Conservation (phyloP, 2,329 filamentous ascomycete genomes). For the Aspergillus transmontanensis region DNA sequence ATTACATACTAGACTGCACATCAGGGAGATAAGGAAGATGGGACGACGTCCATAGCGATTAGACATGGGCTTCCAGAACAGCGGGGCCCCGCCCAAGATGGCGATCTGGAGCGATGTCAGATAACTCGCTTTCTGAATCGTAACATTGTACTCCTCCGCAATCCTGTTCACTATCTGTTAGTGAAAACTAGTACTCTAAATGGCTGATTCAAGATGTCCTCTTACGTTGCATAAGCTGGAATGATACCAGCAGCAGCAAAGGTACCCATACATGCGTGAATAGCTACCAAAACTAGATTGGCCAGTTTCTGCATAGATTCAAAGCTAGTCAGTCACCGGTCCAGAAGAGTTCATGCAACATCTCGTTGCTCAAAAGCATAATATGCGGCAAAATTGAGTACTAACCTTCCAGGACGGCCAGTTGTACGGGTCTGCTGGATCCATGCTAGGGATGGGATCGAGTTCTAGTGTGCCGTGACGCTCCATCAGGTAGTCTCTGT, state of each 20-base stretch:
- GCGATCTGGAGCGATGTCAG: conserved; percentile 58
- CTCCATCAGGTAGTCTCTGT: conserved; percentile 53
- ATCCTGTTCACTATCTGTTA: conserved; percentile 39
- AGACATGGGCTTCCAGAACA: conserved; percentile 60
- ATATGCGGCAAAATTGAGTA: not conserved
- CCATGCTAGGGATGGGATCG: conserved; percentile 55
- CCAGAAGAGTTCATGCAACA: not conserved
- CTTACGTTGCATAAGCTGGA: conserved; percentile 51
- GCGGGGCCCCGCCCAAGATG: conserved; percentile 54
- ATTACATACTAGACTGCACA: conserved; percentile 55
- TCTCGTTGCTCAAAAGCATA: not conserved
- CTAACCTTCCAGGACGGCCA: conserved; percentile 57
- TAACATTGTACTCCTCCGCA: conserved; percentile 51
- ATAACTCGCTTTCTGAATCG: conserved; percentile 54
- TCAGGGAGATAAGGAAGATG: conserved; percentile 56
- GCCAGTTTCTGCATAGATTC: conserved; percentile 49
- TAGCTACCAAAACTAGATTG: conserved; percentile 59
- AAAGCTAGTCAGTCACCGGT: conserved; percentile 4
- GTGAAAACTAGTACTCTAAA: not conserved
- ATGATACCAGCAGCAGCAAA: conserved; percentile 60
- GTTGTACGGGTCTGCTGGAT: conserved; percentile 59
- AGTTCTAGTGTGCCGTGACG: conserved; percentile 59
- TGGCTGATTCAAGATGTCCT: not conserved
- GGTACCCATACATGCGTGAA: conserved; percentile 61
- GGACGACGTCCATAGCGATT: conserved; percentile 57